These are phyloP conservation scores for Ceriops tagal DNA, from an alignment of 345 rosid species.

Conservation along the genomic window DNA sequence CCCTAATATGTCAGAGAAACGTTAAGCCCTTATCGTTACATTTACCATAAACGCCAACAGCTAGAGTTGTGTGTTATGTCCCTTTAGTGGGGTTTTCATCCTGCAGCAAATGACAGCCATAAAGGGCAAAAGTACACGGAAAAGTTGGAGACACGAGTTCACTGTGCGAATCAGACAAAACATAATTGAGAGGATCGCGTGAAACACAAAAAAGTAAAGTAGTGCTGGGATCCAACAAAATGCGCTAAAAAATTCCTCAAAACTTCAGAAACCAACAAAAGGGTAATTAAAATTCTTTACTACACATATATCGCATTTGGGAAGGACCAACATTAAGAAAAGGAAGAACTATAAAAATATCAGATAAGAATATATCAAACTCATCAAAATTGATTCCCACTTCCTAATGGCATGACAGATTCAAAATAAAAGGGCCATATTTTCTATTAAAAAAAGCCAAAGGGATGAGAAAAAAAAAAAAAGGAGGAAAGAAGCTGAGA, in stretches of 20 bases:
- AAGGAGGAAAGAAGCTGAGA: background rate
- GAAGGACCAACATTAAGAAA: no score
- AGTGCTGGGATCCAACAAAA: constrained; percentile 9
- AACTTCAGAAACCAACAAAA: constrained; percentile 4
- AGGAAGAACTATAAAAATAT: background rate
- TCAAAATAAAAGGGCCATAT: no score
- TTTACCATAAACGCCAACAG: background rate
- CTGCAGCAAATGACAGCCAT: background rate
- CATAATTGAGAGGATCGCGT: constrained; percentile 9
- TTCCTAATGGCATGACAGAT: no score
- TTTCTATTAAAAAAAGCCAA: no score
- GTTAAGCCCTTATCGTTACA: background rate
- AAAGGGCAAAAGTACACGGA: background rate
- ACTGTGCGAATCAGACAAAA: constrained; percentile 5
- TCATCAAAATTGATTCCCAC: background rate
- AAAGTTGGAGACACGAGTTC: constrained; percentile 2
- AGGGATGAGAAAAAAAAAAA: no score
- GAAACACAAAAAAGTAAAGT: constrained; percentile 5
- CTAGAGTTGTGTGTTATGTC: background rate
- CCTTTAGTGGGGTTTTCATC: background rate
- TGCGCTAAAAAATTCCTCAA: background rate
- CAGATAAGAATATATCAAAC: background rate
- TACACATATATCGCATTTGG: no score
- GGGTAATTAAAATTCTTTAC: constrained; percentile 1
- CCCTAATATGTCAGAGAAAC: background rate